These are phyloP conservation scores for Phytophthora constricta DNA, from an alignment of 352 stramenopile species.

Conservation along the genomic window DNA sequence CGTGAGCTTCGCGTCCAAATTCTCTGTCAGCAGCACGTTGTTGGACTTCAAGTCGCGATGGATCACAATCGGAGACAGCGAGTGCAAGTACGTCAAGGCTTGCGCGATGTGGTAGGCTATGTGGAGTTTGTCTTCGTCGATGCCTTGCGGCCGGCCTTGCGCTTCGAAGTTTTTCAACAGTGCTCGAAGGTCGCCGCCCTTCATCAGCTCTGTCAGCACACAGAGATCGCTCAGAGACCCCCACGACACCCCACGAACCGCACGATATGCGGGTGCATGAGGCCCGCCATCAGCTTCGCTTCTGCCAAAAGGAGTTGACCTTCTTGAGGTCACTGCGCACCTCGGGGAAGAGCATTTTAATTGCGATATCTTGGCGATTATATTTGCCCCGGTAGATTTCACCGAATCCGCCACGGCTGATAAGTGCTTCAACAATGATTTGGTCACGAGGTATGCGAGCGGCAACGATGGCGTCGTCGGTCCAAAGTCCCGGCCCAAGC, in stretches of 20 bases:
- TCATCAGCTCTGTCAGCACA: constrained; percentile 38
- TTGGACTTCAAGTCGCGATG: constrained; percentile 31
- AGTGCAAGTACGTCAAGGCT: constrained; percentile 19
- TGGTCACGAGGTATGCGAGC: constrained; percentile 34
- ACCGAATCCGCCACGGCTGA: constrained; percentile 40
- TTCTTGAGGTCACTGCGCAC: constrained; percentile 14
- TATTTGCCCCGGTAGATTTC: constrained; percentile 40
- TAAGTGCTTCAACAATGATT: constrained; percentile 17
- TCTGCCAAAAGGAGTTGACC: constrained; percentile 42
- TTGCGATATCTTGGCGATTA: constrained; percentile 32
- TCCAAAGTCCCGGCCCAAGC: constrained; percentile 1
- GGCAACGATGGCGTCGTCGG: constrained; percentile 4
- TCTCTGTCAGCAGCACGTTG: constrained; percentile 10
- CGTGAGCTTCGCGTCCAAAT: constrained; percentile 14
- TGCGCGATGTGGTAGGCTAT: constrained; percentile 36
- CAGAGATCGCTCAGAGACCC: constrained; percentile 30
- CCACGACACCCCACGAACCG: constrained; percentile 52
- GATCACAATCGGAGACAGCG: constrained; percentile 14
- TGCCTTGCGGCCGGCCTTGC: constrained; percentile 10
- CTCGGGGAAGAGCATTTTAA: constrained; percentile 37
- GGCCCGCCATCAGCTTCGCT: constrained; percentile 38
- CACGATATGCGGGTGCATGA: constrained; percentile 50
- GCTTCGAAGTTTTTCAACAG: constrained; percentile 25
- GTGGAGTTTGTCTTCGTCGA: constrained; percentile 32
- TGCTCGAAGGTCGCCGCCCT: constrained; percentile 28